Conservation (phyloP, 257 asterid species). For the Capsicum pubescens region DNA sequence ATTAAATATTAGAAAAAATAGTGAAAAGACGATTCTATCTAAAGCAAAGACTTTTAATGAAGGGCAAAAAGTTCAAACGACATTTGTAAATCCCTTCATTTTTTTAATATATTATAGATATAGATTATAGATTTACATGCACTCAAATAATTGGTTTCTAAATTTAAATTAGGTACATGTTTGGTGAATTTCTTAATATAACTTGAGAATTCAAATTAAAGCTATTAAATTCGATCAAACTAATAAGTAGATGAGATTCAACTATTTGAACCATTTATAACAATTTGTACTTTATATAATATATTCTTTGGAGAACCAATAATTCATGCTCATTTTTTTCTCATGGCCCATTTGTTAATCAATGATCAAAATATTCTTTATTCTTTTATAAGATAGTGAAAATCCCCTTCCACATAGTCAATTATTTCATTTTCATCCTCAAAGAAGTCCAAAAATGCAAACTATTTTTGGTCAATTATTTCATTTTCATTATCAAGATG, state of each 20-base stretch:
- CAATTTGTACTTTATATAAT: not conserved
- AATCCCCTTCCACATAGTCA: not conserved
- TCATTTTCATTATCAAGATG: slow-evolving; percentile 19
- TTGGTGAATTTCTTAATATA: not conserved
- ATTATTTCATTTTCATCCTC: not conserved
- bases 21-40: no score
- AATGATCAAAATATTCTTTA: not conserved
- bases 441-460: slow-evolving; percentile 9
- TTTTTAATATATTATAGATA: no score
- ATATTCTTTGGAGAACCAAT: not conserved
- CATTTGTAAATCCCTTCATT: no score
- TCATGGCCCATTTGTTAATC: slow-evolving; percentile 13
- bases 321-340: not conserved
- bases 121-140: no score
- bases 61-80: no score
- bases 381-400: not conserved
- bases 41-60: no score
- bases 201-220: not conserved
- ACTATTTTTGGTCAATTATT: not conserved
- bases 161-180: not conserved
- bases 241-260: not conserved
- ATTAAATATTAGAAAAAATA: no score
- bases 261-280: not conserved
- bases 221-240: not conserved
- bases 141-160: no score